Conservation (phyloP, 2,329 filamentous ascomycete species). For the Trichoderma sp. region DNA sequence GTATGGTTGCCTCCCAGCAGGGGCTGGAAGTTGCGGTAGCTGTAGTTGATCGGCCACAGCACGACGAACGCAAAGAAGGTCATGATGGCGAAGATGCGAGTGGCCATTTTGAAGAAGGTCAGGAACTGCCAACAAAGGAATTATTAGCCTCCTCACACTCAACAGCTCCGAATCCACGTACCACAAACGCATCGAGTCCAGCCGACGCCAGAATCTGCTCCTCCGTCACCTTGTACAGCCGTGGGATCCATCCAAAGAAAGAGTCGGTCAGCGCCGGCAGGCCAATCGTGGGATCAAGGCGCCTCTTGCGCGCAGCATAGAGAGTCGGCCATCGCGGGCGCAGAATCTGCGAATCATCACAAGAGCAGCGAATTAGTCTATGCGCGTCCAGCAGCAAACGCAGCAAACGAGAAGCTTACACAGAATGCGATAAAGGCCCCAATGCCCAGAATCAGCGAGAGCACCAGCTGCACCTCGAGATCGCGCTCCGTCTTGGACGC, state of each 20-base stretch:
- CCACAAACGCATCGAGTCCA: conserved; percentile 92
- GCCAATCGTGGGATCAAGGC: conserved; percentile 59
- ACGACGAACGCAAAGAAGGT: conserved; percentile 80
- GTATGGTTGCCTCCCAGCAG: conserved; percentile 12
- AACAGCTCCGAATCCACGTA: conserved; percentile 47
- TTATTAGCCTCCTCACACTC: neutral
- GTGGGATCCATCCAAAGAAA: conserved; percentile 91
- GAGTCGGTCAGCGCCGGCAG: conserved; percentile 81
- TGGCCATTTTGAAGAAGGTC: conserved; percentile 93
- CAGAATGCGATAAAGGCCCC: conserved; percentile 78
- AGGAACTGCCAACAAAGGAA: conserved; percentile 64
- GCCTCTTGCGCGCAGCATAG: conserved; percentile 85
- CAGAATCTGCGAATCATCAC: conserved; percentile 61
- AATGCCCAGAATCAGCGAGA: conserved; percentile 72
- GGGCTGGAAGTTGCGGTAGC: conserved; percentile 49
- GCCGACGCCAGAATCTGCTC: conserved; percentile 88
- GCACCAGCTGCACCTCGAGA: conserved; percentile 67
- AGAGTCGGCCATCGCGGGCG: conserved; percentile 90
- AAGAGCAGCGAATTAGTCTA: neutral
- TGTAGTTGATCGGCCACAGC: conserved; percentile 82
- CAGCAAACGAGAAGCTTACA: conserved; percentile 45
- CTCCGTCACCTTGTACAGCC: conserved; percentile 81
- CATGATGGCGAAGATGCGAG: conserved; percentile 77
- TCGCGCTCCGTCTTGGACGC: conserved; percentile 45
- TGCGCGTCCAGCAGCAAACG: neutral